A percentile compares a stretch with the other conserved stretches of the same genome.
Conservation (phyloP, 768 basidiomycete genomes). For the Sporobolomyces phaffii region DNA sequence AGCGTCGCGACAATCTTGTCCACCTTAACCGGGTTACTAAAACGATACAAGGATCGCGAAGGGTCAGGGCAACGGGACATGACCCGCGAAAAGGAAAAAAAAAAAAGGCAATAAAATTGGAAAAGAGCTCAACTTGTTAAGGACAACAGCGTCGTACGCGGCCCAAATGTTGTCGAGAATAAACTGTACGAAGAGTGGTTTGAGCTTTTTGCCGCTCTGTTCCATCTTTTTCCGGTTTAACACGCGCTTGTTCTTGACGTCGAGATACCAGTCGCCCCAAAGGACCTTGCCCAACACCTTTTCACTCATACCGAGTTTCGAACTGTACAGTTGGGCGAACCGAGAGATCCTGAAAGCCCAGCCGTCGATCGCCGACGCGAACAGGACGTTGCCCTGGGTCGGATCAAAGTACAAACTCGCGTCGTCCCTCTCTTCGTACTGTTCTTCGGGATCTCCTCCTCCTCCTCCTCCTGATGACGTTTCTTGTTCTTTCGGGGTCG, state of each 20-base stretch:
- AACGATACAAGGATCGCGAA: not conserved
- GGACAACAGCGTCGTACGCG: constrained; percentile 80
- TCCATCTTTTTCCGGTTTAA: constrained; percentile 79
- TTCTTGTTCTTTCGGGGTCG: constrained; percentile 6
- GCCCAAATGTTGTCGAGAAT: constrained; percentile 96
- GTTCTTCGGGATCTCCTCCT: constrained; percentile 48
- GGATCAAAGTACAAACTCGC: constrained; percentile 97
- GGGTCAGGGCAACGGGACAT: not conserved
- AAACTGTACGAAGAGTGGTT: constrained; percentile 95
- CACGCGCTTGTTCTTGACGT: constrained; percentile 89
- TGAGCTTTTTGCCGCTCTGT: constrained; percentile 67
- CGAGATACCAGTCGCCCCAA: constrained; percentile 97
- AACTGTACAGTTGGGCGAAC: constrained; percentile 85
- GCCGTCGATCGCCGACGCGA: constrained; percentile 90
- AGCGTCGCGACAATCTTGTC: constrained; percentile 78
- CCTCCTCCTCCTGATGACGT: too few species aligned
- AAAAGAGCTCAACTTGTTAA: constrained; percentile 77
- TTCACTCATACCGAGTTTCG: constrained; percentile 86
- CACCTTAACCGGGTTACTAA: constrained; percentile 84
- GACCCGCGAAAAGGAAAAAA: not conserved
- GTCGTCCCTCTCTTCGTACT: constrained; percentile 91
- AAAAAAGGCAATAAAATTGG: not conserved
- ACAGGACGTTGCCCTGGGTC: constrained; percentile 89
- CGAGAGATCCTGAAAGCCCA: constrained; percentile 95
- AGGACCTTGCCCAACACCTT: constrained; percentile 73